These are phyloP conservation scores for Aspergillus sp. DNA, from an alignment of 2,329 filamentous ascomycete species.

Conservation along the genomic window DNA sequence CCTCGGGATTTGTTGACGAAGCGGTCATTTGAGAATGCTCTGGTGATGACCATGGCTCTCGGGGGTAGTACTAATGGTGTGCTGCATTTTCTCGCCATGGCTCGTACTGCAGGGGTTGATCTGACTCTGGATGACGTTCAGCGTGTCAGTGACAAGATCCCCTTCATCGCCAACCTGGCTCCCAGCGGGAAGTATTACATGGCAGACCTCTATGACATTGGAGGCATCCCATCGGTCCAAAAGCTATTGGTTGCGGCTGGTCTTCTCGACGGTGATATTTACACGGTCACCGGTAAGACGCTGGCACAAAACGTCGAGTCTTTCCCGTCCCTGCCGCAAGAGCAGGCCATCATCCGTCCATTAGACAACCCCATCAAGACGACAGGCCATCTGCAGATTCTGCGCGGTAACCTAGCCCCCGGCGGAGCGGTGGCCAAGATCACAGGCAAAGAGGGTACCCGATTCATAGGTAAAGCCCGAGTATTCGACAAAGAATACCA, in stretches of 20 bases:
- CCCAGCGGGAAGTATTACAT: slow-evolving; percentile 79
- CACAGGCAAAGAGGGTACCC: slow-evolving; percentile 84
- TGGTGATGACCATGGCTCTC: slow-evolving; percentile 86
- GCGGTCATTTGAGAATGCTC: slow-evolving; percentile 74
- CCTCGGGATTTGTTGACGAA: slow-evolving; percentile 74
- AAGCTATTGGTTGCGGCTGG: slow-evolving; percentile 72
- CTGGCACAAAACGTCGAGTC: slow-evolving; percentile 70
- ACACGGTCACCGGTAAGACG: slow-evolving; percentile 76
- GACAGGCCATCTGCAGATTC: slow-evolving; percentile 79
- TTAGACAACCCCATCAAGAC: slow-evolving; percentile 76
- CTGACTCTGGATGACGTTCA: slow-evolving; percentile 77
- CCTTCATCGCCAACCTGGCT: slow-evolving; percentile 76
- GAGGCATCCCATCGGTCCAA: slow-evolving; percentile 76
- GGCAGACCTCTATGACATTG: slow-evolving; percentile 78
- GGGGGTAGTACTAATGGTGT: slow-evolving; percentile 85
- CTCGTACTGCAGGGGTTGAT: slow-evolving; percentile 68
- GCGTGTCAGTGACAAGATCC: slow-evolving; percentile 70
- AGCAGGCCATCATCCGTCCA: slow-evolving; percentile 74
- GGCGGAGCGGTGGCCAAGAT: slow-evolving; percentile 91
- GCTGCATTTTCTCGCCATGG: slow-evolving; percentile 84
- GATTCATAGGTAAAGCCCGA: slow-evolving; percentile 69
- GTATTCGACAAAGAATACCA: slow-evolving; percentile 82
- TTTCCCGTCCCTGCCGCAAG: slow-evolving; percentile 67
- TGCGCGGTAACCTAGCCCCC: slow-evolving; percentile 80
- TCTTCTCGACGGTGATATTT: slow-evolving; percentile 67